Percentiles rank a stretch among this genome's conserved stretches.
phyloP scores from a whole-genome alignment of 2,329 filamentous ascomycete genomes.

The Fusarium newnesense region DNA sequence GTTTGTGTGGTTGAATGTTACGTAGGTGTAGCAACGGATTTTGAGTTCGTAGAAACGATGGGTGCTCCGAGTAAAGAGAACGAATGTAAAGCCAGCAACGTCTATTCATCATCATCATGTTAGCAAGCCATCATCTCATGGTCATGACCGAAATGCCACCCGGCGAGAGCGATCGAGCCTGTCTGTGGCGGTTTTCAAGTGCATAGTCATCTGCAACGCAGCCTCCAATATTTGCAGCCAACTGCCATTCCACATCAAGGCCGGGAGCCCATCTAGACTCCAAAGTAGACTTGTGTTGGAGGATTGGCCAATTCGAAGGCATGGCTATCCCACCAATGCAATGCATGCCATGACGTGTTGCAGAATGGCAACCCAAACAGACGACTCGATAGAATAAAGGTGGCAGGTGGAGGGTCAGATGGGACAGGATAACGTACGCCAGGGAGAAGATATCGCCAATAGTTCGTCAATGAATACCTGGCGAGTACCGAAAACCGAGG shows the following conservation, averaged over 20 bases:
- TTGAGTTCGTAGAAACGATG: conserved; percentile 30
- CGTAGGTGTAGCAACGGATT: conserved; percentile 23
- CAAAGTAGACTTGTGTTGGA: background rate
- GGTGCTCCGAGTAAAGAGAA: conserved; percentile 36
- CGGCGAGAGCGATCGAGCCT: conserved; percentile 17
- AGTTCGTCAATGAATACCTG: conserved; percentile 40
- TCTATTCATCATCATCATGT: conserved; percentile 37
- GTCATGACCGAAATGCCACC: conserved; percentile 3
- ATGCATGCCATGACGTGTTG: conserved; percentile 39
- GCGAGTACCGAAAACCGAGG: conserved; percentile 33
- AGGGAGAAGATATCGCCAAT: conserved; percentile 46
- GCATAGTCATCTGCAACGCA: conserved; percentile 24
- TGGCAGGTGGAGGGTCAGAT: conserved; percentile 38
- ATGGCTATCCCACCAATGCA: conserved; percentile 31
- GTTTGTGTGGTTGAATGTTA: conserved; percentile 20
- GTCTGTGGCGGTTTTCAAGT: conserved; percentile 11
- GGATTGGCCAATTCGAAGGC: conserved; percentile 23
- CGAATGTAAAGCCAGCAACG: conserved; percentile 28
- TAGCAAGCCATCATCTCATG: conserved; percentile 26
- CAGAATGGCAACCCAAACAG: conserved; percentile 28
- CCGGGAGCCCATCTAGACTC: conserved; percentile 17
- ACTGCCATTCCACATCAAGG: conserved; percentile 37
- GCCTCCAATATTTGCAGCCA: conserved; percentile 33
- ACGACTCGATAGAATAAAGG: conserved; percentile 22
- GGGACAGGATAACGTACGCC: conserved; percentile 39